Conservation (phyloP, 31 red algal species). For the Bonnemaisonia californica region DNA sequence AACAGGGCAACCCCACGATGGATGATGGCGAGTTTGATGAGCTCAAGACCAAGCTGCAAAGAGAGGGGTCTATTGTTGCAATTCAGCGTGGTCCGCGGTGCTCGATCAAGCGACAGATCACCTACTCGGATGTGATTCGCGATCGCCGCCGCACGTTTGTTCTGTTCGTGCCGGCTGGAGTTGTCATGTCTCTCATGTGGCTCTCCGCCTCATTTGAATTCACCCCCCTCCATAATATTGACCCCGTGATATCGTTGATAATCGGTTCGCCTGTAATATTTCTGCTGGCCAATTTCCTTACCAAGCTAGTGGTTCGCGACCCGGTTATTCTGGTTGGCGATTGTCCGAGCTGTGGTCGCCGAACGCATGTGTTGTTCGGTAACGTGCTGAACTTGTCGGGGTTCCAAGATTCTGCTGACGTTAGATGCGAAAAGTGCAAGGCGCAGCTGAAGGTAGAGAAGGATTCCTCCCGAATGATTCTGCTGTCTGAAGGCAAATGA, state of each 20-base stretch:
- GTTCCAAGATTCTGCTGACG: constrained; percentile 59
- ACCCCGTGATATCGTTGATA: constrained; percentile 82
- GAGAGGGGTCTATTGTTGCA: constrained; percentile 74
- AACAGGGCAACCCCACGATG: constrained; percentile 82
- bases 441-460: constrained; percentile 79
- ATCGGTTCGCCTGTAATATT: constrained; percentile 86
- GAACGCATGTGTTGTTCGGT: constrained; percentile 89
- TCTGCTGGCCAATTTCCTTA: constrained; percentile 53
- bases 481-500: constrained; percentile 61
- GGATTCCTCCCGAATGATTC: constrained; percentile 73
- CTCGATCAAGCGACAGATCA: constrained; percentile 77
- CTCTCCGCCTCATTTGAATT: constrained; percentile 82
- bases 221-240: constrained; percentile 82
- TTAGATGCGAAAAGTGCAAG: constrained; percentile 90
- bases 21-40: constrained; percentile 90
- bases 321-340: constrained; percentile 93
- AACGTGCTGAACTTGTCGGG: constrained; percentile 83
- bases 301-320: constrained; percentile 72
- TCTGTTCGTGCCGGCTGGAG: constrained; percentile 88
- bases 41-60: constrained; percentile 71
- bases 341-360: constrained; percentile 88
- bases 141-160: constrained; percentile 79
- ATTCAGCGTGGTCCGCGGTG: constrained; percentile 91
- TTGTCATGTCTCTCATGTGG: constrained; percentile 80
- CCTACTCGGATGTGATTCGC: constrained; percentile 81